Base-by-base conservation (phyloP, 495 filamentous ascomycete species). In the Gamarada debralockiae region DNA sequence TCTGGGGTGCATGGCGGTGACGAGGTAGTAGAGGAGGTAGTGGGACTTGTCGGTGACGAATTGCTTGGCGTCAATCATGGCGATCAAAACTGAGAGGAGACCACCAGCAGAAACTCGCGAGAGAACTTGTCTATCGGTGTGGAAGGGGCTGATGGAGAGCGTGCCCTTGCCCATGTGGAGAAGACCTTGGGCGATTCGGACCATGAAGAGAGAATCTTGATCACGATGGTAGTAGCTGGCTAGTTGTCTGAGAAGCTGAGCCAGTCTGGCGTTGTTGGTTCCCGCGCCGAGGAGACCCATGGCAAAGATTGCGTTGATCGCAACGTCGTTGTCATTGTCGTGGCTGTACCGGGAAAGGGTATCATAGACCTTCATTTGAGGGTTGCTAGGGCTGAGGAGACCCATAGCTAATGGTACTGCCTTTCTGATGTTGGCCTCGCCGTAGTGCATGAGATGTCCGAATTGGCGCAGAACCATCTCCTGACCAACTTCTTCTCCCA, bases 361-460 rank as follows among this genome's bases (percentile, higher is more conserved):
- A 65, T 99, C 93, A 71, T 99, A 99, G 29, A 99, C 87, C 75
- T 97, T 99, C 92, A 99, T 99, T 67, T 97, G 95, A 7, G 93
- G 93, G 72, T 97, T 99, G 73, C 90, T 95, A 22, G 93, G 91
- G 71, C 87, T 93, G 62, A 99, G 82, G 46, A 99, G 77, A 61
- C 89, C 93, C 91, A 99, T 95, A 17, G 93, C 93, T n/a, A 99
- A 76, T 18, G 93, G 93, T 18, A 99, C 95, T 23, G 90, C 92
- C 60, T 89, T 90, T 23, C 93, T 88, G 61, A 99, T 99, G 66
- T 97, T 96, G 64, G 90, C 78, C 59, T 96, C 93, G 44, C 95
- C 92, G 62, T 99, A 99, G 73, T 99, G 93, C 93, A 99, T 99
- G 31, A 99, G 77, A 66, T 99, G 93, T 45, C 92, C 93, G 62